Conservation (phyloP, 495 filamentous ascomycete species). For the Xylaria flabelliformis region DNA sequence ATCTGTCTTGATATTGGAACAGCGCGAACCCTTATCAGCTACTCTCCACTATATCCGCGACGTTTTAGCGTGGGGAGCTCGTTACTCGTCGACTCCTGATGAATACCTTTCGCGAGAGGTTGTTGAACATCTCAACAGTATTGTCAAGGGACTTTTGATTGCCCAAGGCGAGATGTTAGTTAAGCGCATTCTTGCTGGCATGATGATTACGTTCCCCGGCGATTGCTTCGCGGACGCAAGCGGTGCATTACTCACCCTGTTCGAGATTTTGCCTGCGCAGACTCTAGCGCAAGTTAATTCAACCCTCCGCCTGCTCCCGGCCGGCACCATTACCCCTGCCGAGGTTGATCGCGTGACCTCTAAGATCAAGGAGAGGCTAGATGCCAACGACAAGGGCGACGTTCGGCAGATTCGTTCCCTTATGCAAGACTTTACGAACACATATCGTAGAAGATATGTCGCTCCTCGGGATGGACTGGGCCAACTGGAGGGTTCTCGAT, state of each 20-base stretch:
- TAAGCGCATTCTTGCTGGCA: slow-evolving; percentile 87
- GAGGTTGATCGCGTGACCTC: slow-evolving; percentile 69
- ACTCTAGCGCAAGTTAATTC: slow-evolving; percentile 78
- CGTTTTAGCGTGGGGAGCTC: slow-evolving; percentile 84
- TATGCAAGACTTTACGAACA: slow-evolving; percentile 95
- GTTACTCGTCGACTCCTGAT: slow-evolving; percentile 73
- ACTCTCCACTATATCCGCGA: slow-evolving; percentile 94
- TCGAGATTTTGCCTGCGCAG: slow-evolving; percentile 82
- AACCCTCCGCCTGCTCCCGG: slow-evolving; percentile 82
- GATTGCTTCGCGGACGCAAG: slow-evolving; percentile 95
- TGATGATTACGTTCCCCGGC: slow-evolving; percentile 98
- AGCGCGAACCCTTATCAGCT: slow-evolving; percentile 87
- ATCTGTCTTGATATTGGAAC: slow-evolving; percentile 83
- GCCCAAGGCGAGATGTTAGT: slow-evolving; percentile 78
- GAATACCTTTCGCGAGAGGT: slow-evolving; percentile 60
- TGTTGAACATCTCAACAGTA: slow-evolving; percentile 64
- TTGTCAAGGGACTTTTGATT: slow-evolving; percentile 73
- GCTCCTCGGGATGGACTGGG: slow-evolving; percentile 92
- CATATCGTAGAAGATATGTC: slow-evolving; percentile 90
- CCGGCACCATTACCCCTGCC: slow-evolving; percentile 71
- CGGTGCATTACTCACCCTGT: slow-evolving; percentile 85
- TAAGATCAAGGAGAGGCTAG: slow-evolving; percentile 70
- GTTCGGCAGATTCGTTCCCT: slow-evolving; percentile 81
- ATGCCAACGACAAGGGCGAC: slow-evolving; percentile 64
- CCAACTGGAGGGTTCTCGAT: slow-evolving; percentile 79